Evolutionary conservation across 192 early-diverging fungal species (phyloP).

Genomic region (Gryganskiella cystojenkinii): DNA sequence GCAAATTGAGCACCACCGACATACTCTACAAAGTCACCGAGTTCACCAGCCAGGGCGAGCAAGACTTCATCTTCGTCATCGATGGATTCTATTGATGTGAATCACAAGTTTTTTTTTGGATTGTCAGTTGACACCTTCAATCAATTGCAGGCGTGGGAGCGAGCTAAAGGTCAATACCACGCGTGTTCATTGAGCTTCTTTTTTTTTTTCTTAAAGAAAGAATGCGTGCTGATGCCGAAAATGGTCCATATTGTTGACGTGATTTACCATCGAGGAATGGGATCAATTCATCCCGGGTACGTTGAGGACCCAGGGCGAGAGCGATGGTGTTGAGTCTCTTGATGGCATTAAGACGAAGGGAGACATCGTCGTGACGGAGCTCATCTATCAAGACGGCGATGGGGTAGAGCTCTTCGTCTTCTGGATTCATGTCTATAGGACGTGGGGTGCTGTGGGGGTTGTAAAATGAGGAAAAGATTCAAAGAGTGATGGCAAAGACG

Average conservation of each 20-base stretch:
- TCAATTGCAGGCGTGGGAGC: neutral
- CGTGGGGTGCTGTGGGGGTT: neutral
- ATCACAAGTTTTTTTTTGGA: neutral
- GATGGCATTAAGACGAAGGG: constrained; percentile 86
- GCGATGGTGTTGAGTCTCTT: constrained; percentile 86
- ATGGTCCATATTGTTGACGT: too few species aligned
- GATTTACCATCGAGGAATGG: constrained; percentile 94
- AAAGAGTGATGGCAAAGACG: neutral
- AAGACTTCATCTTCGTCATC: constrained; percentile 99
- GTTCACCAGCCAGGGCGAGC: constrained; percentile 91
- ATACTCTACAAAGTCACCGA: constrained; percentile 92
- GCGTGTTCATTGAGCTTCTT: neutral
- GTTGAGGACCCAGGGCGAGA: constrained; percentile 92
- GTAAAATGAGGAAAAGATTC: neutral
- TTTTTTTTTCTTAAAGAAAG: constrained; percentile 2
- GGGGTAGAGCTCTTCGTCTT: constrained; percentile 74
- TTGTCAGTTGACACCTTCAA: neutral
- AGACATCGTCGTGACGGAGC: constrained; percentile 92
- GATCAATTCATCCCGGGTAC: constrained; percentile 95
- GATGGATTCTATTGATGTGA: constrained; percentile 82
- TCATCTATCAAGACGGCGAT: constrained; percentile 94
- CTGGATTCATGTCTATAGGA: constrained; percentile 48
- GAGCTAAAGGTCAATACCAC: neutral
- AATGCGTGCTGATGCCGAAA: neutral
- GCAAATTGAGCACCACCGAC: constrained; percentile 92